phyloP scores from a whole-genome alignment of 1,139 yeast genomes.

The Tardiomyces blankii region DNA sequence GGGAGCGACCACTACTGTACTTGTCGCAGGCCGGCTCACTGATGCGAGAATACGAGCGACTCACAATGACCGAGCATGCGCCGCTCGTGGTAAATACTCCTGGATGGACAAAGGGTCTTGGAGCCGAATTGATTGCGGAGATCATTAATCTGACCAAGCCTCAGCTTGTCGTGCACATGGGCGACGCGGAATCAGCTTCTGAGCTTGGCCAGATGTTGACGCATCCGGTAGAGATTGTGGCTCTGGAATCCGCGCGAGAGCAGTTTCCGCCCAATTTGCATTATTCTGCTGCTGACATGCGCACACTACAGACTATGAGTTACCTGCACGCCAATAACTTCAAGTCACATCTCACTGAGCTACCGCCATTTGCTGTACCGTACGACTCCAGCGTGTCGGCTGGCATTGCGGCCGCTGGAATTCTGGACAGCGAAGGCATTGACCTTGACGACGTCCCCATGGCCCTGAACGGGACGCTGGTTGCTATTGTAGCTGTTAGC shows the following conservation, averaged over 20 bases:
- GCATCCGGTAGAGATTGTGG: slow-evolving; percentile 2
- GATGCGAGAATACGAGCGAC: slow-evolving; percentile 23
- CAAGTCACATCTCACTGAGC: slow-evolving; percentile 17
- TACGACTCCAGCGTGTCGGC: slow-evolving; percentile 5
- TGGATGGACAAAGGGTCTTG: slow-evolving; percentile 91
- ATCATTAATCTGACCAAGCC: slow-evolving; percentile 42
- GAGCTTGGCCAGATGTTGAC: slow-evolving; percentile 7
- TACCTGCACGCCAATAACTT: slow-evolving; percentile 22
- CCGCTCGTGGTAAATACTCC: slow-evolving; percentile 69
- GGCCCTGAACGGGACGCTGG: slow-evolving; percentile 22
- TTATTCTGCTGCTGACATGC: slow-evolving; percentile 22
- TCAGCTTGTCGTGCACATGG: slow-evolving; percentile 41
- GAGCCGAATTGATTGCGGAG: slow-evolving; percentile 49
- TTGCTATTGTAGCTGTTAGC: slow-evolving; percentile 16
- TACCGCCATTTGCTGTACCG: slow-evolving; percentile 19
- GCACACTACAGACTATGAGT: slow-evolving; percentile 22
- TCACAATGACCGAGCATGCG: slow-evolving; percentile 21
- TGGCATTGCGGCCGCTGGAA: slow-evolving; percentile 15
- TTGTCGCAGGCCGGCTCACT: slow-evolving; percentile 36
- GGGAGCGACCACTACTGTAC: slow-evolving; percentile 54
- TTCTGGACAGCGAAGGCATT: slow-evolving; percentile 21
- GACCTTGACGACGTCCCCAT: slow-evolving; percentile 13
- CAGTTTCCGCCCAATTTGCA: not conserved
- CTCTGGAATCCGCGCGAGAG: slow-evolving; percentile 2
- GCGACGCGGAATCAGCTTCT: slow-evolving; percentile 21